Evolutionary conservation across 306 rosid species (phyloP), one percentile per base, ranked within the genome.

Genomic region (Lotus japonicus): DNA sequence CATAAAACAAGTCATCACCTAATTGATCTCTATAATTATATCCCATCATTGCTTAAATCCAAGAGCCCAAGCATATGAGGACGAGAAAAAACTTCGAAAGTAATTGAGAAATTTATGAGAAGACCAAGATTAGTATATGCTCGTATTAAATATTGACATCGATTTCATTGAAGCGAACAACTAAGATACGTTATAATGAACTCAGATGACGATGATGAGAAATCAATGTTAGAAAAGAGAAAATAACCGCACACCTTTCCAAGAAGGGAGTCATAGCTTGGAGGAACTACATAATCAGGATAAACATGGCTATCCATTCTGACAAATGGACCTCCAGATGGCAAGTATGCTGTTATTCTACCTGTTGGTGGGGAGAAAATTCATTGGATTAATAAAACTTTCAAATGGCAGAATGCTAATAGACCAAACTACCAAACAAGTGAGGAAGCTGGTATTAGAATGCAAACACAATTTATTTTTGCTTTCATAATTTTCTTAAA

Each of bases 221-320:
- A 61, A 57, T 75, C 62, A 56, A 71, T 28, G 46, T 12, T 14
- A 53, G 28, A 23, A 15, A 69, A 50, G 72, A 66, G 35, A 33
- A 70, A 19, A 58, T 2, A 41, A 66, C 6, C 14, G 55, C 82
- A 42, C 53, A 81, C 96, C 94, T 89, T 89, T 78, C 97, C 99
- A 45, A 94, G 99, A 76, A 94, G 99, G 71, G 99, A 94, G 68
- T 90, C 99, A 59, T 94, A 94, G 85, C 89, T 90, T 36, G 99
- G 97, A 75, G 99, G 99, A 81, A 94, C 99, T 31, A 94, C 97
- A 58, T 94, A 94, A 87, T 84, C 96, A 69, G 97, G 91, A 78
- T 94, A 90, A 66, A 94, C 83, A 80, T 94, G 97, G 74, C 99
- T 94, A 79, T 94, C 99, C 99, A 94, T 94, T 83, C 99, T 85